A percentile compares a stretch with the other conserved stretches of the same genome.
phyloP scores from a whole-genome alignment of 768 basidiomycete genomes.

The Trametes coccinea region DNA sequence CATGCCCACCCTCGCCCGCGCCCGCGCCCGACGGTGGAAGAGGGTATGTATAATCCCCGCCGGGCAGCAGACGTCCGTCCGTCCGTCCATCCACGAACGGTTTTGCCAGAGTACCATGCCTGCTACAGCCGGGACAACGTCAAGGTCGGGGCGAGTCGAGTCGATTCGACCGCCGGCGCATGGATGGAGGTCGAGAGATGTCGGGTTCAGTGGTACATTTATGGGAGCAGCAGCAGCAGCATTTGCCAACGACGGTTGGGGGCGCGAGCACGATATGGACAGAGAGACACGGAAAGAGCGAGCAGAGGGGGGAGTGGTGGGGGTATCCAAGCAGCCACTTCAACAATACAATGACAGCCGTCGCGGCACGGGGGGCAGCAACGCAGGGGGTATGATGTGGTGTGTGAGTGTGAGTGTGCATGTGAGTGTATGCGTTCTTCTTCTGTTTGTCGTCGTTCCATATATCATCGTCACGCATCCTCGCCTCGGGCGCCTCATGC shows the following conservation, averaged over 20 bases:
- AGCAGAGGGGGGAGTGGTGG: slow-evolving; percentile 10
- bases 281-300: not conserved
- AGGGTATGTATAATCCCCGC: not conserved
- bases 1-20: slow-evolving; percentile 3
- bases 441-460: not conserved
- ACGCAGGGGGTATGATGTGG: slow-evolving; percentile 20
- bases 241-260: slow-evolving; percentile 1
- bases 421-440: not conserved
- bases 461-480: slow-evolving; percentile 7
- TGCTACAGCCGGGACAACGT: not conserved
- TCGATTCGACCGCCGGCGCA: too few species aligned
- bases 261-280: slow-evolving; percentile 23
- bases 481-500: not conserved
- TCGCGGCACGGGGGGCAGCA: slow-evolving; percentile 12
- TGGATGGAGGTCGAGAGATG: too few species aligned
- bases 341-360: slow-evolving; percentile 14
- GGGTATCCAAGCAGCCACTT: slow-evolving; percentile 28
- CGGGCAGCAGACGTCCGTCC: too few species aligned
- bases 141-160: not conserved
- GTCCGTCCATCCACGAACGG: slow-evolving; percentile 1
- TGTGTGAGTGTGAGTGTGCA: not conserved
- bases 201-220: slow-evolving; percentile 16
- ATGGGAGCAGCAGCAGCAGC: slow-evolving; percentile 9
- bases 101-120: not conserved
- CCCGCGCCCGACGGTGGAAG: not conserved